Evolutionary conservation across 2,329 filamentous ascomycete species (phyloP).

Genomic region (Monosporascus cannonballus): DNA sequence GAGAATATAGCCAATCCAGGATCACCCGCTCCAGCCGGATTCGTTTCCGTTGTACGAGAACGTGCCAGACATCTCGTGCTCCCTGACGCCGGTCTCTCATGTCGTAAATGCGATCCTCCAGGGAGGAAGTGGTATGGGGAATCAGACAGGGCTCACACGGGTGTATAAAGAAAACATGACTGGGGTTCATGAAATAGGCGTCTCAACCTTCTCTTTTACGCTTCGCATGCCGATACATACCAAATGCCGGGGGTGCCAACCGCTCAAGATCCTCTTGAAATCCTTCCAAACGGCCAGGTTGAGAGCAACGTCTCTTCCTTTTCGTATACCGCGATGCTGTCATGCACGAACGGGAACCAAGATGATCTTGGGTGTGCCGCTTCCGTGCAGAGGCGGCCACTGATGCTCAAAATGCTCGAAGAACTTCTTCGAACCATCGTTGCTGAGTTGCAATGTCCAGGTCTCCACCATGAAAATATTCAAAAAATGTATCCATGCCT

Average conservation of each 20-base stretch:
- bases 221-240: not conserved
- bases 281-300: not conserved
- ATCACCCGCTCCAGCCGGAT: too few species aligned
- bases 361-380: not conserved
- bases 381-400: not conserved
- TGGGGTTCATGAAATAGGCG: not conserved
- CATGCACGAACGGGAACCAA: not conserved
- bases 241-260: not conserved
- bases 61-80: too few species aligned
- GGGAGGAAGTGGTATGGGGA: too few species aligned
- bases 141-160: too few species aligned
- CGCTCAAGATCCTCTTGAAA: not conserved
- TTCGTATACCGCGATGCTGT: too few species aligned
- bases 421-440: not conserved
- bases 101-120: not conserved
- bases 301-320: not conserved
- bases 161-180: not conserved
- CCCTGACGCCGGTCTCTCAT: not conserved
- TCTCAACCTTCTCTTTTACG: not conserved
- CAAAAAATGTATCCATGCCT: conserved; percentile 1
- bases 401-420: not conserved
- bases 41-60: too few species aligned
- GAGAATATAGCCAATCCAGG: too few species aligned
- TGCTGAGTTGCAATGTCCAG: not conserved
- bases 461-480: not conserved